phyloP scores from a whole-genome alignment of 345 rosid genomes.

The Odontarrhena argentea region DNA sequence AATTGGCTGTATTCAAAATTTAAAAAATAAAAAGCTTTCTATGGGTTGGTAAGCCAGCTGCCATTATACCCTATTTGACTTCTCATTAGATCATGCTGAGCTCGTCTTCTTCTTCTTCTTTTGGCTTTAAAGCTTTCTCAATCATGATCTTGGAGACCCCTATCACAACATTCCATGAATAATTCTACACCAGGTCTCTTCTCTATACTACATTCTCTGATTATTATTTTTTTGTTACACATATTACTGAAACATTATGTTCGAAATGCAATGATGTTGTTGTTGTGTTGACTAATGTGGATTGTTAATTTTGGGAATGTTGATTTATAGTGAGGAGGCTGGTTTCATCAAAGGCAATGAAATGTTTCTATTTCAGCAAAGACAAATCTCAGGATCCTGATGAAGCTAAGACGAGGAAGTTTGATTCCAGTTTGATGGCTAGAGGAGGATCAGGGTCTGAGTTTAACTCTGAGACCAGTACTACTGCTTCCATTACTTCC shows the following conservation, averaged over 20 bases:
- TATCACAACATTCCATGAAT: conserved; percentile 37
- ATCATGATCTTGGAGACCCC: conserved; percentile 24
- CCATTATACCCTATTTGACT: conserved; percentile 47
- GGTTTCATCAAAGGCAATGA: conserved; percentile 54
- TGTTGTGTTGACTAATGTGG: not conserved
- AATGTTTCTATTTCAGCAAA: conserved; percentile 61
- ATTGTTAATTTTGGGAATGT: conserved; percentile 22
- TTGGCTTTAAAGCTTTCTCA: conserved; percentile 38
- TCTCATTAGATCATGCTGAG: conserved; percentile 46
- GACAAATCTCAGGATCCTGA: conserved; percentile 48
- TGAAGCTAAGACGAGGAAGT: conserved; percentile 53
- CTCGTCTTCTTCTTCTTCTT: conserved; percentile 41
- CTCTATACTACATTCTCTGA: not conserved
- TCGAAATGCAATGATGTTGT: not conserved
- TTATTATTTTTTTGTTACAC: no score
- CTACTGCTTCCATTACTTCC: conserved; percentile 58
- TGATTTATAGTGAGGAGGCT: conserved; percentile 43
- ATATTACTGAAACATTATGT: no score
- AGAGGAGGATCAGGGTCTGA: conserved; percentile 70
- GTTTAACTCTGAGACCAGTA: conserved; percentile 72
- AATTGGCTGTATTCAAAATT: not conserved
- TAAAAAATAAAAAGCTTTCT: not conserved
- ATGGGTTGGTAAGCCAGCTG: conserved; percentile 68
- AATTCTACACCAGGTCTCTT: conserved; percentile 36
- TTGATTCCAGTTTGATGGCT: conserved; percentile 51